Base-by-base conservation (phyloP, 2,329 filamentous ascomycete species). In the Orbilia oligospora region DNA sequence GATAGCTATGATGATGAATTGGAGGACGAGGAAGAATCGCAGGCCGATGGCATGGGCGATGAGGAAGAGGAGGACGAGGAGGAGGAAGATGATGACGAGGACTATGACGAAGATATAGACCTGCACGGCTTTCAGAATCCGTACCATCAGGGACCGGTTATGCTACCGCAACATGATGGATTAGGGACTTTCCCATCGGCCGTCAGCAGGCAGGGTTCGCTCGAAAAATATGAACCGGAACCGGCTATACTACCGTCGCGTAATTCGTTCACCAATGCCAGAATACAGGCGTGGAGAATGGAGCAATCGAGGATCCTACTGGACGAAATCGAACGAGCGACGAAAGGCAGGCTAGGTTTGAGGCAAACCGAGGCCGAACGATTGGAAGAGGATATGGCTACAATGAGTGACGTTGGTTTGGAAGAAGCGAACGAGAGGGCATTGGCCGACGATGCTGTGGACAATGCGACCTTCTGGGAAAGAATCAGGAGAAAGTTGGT, bases 91-190 rank as follows among this genome's bases (percentile, higher is more conserved):
- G 96, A 99, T 82, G 82, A 49, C 81, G 91, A 93, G 80, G 90
- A 88, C 36, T 95, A 97, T 84, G 87, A 98, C 58, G 96, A 99
- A 82, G 83, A 53, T 81, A 82, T 81, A 68, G 69, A 86, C 83
- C 30, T 88, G 82, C 82, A 84, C 80, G 82, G 84, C 61, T 81
- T 84, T 80, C 70, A 85, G 81, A 81, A 86, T 75, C 83, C 85
- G 80, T 84, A 84, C 79, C 82, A 87, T 80, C 86, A 89, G 71
- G 86, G 89, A 55, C 90, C 89, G 80, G 86, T 89, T 20, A 87
- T 97, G 1, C 88, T 99, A n/a, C 96, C 96, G 0, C 90, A 91
- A 0, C 96, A 99, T 83, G 94, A 99, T 86, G 96, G 96, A 0
- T 85, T 98, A 55, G 96, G 96, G 3, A 93, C 91, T 5, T 99